Conservation (phyloP, 2,329 filamentous ascomycete genomes). For the Nothomitra cinnamomea region DNA sequence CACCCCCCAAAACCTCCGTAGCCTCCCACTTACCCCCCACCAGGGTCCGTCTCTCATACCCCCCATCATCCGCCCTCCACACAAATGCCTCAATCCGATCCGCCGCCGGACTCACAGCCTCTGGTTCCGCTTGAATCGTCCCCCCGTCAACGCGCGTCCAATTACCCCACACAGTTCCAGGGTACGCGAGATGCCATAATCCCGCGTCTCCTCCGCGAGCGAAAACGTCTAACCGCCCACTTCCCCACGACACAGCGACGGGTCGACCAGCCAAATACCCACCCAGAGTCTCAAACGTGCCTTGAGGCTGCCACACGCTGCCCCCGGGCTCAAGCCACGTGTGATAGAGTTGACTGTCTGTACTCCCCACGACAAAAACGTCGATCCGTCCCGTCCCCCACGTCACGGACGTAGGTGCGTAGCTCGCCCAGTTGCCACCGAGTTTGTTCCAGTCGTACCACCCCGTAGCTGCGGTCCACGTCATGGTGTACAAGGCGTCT, state of each 20-base stretch:
- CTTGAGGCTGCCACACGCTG: neutral
- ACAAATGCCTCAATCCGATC: neutral
- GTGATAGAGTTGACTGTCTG: neutral
- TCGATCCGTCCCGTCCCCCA: neutral
- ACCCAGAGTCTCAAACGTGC: neutral
- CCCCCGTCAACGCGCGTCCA: neutral
- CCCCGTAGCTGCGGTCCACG: neutral
- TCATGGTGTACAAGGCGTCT: neutral
- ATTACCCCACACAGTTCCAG: neutral
- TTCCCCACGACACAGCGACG: slow-evolving; percentile 6
- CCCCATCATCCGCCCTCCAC: neutral
- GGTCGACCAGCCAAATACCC: slow-evolving; percentile 5
- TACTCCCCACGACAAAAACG: neutral
- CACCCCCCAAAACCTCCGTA: neutral
- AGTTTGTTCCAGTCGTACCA: neutral
- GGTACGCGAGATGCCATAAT: neutral
- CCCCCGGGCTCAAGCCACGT: neutral
- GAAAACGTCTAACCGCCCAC: slow-evolving; percentile 8
- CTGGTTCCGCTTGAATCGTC: neutral
- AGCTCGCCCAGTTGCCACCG: neutral
- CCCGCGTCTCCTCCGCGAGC: neutral
- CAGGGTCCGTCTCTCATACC: neutral
- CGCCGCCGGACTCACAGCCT: neutral
- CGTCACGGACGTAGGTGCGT: neutral
- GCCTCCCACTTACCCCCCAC: neutral